Evolutionary conservation across 2,329 filamentous ascomycete genomes (phyloP).

Genomic region (Cladosporium sp.): DNA sequence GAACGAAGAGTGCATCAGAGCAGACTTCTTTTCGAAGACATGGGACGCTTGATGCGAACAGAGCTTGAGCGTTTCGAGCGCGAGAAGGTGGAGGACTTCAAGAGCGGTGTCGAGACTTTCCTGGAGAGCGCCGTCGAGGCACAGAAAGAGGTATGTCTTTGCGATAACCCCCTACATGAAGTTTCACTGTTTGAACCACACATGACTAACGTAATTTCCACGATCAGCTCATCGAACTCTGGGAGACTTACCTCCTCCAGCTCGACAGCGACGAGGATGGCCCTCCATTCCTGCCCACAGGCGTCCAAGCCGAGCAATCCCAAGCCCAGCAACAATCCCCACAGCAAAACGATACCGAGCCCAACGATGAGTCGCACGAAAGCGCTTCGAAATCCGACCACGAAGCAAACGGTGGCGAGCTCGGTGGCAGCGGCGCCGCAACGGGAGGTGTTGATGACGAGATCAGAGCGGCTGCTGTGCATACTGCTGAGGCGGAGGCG

Average conservation of each 20-base stretch:
- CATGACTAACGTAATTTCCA: conserved; percentile 20
- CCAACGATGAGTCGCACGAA: too few species aligned
- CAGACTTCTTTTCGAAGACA: conserved; percentile 87
- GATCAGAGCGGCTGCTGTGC: too few species aligned
- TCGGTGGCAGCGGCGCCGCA: too few species aligned
- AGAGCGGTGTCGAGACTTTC: conserved; percentile 96
- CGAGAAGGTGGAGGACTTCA: conserved; percentile 99
- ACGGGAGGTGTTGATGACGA: too few species aligned
- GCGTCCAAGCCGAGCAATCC: conserved; percentile 21
- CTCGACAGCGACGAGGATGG: conserved; percentile 88
- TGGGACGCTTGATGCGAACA: conserved; percentile 85
- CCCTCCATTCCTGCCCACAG: conserved; percentile 28
- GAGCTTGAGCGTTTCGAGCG: conserved; percentile 92
- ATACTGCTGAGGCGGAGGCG: too few species aligned
- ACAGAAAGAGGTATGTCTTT: conserved; percentile 80
- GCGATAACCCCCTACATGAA: not conserved
- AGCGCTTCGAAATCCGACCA: too few species aligned
- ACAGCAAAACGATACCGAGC: too few species aligned
- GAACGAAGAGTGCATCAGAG: conserved; percentile 91
- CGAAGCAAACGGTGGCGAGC: too few species aligned
- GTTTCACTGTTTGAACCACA: conserved; percentile 3
- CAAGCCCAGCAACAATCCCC: not conserved
- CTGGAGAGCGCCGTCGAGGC: conserved; percentile 94
- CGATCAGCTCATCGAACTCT: conserved; percentile 70
- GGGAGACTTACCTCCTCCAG: conserved; percentile 97